phyloP scores from a whole-genome alignment of 352 stramenopile genomes.

The Phytopythium ostracodes region DNA sequence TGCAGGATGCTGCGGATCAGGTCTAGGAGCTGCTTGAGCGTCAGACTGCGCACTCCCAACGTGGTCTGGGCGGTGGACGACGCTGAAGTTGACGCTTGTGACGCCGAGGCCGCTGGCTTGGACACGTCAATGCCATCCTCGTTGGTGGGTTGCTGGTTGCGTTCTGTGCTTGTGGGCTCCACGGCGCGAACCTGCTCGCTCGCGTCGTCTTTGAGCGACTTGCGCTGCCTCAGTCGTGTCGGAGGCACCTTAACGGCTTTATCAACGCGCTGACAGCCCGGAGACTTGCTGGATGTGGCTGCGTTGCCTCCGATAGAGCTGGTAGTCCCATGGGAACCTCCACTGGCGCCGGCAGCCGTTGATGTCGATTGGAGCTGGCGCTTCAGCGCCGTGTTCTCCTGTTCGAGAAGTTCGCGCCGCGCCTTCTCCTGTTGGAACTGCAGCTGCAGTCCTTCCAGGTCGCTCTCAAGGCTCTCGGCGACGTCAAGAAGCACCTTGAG shows the following conservation, averaged over 20 bases:
- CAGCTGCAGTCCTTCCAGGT: slow-evolving; percentile 42
- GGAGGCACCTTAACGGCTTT: neutral
- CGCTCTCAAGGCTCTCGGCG: slow-evolving; percentile 52
- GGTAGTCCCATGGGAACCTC: neutral
- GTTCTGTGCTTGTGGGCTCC: neutral
- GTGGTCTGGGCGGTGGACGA: neutral
- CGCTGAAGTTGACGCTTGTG: neutral
- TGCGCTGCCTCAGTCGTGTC: neutral
- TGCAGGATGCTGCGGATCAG: slow-evolving; percentile 65
- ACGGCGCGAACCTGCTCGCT: neutral
- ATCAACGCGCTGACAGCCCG: slow-evolving; percentile 10
- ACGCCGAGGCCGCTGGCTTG: neutral
- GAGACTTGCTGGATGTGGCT: neutral
- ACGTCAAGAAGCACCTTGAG: slow-evolving; percentile 65
- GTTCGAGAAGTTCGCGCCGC: slow-evolving; percentile 37
- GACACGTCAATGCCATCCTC: neutral
- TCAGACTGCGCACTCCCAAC: slow-evolving; percentile 37
- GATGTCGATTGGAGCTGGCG: slow-evolving; percentile 4
- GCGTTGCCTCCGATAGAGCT: neutral
- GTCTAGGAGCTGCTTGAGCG: slow-evolving; percentile 76
- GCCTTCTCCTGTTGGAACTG: slow-evolving; percentile 46
- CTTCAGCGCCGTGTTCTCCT: slow-evolving; percentile 43
- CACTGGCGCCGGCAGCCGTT: slow-evolving; percentile 8
- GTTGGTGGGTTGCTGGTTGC: neutral
- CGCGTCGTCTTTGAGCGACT: neutral